A percentile compares a stretch with the other conserved stretches of the same genome.
Conservation (phyloP, 352 stramenopile species). For the Pythium volutum region DNA sequence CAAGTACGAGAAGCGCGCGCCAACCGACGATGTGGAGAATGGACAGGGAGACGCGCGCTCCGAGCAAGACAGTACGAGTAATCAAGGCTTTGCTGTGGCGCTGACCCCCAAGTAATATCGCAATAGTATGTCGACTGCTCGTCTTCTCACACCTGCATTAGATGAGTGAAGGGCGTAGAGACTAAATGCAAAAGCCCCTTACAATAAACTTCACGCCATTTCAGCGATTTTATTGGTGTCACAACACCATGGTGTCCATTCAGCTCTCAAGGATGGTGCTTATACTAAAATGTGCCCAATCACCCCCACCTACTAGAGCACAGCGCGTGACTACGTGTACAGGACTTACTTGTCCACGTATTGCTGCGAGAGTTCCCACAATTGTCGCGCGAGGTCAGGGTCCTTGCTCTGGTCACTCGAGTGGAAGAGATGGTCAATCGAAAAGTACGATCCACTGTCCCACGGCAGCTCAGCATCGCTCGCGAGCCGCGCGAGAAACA, state of each 20-base stretch:
- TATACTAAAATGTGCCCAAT: too few species aligned
- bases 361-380: slow-evolving; percentile 34
- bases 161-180: too few species aligned
- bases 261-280: too few species aligned
- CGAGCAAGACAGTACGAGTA: neutral
- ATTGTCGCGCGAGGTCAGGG: slow-evolving; percentile 18
- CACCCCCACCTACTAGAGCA: neutral
- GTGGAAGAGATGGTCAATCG: slow-evolving; percentile 37
- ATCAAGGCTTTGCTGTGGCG: neutral
- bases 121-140: neutral
- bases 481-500: slow-evolving; percentile 33
- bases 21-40: neutral
- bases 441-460: slow-evolving; percentile 33
- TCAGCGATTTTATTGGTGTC: too few species aligned
- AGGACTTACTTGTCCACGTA: slow-evolving; percentile 39
- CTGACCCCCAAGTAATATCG: neutral
- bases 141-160: too few species aligned
- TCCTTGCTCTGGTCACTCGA: slow-evolving; percentile 33
- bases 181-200: too few species aligned
- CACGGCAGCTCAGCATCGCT: slow-evolving; percentile 32
- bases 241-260: too few species aligned
- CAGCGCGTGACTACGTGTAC: neutral
- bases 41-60: neutral
- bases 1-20: slow-evolving; percentile 25
- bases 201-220: too few species aligned